These are phyloP conservation scores for Candida montana DNA, from an alignment of 805 yeast species.

Conservation along the genomic window DNA sequence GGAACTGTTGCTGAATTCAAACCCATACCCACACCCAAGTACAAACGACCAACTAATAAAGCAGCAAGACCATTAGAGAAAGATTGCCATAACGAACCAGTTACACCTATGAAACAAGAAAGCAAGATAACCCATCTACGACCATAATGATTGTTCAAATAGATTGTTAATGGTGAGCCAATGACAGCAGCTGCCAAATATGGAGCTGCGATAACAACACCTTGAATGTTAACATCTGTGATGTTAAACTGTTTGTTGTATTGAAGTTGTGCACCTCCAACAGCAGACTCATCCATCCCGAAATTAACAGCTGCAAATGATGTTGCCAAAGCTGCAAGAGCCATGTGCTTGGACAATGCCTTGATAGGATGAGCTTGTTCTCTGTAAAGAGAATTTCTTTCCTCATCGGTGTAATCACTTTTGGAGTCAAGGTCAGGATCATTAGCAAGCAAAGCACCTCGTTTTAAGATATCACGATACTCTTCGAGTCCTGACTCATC, in stretches of 20 bases:
- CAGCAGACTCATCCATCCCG: slow-evolving; percentile 71
- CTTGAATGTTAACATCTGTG: slow-evolving; percentile 39
- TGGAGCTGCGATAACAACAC: slow-evolving; percentile 61
- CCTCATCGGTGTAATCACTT: slow-evolving; percentile 29
- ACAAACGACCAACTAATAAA: slow-evolving; percentile 52
- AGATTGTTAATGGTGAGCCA: slow-evolving; percentile 53
- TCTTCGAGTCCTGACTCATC: slow-evolving; percentile 14
- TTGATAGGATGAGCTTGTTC: slow-evolving; percentile 45
- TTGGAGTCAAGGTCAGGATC: slow-evolving; percentile 39
- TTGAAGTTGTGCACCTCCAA: slow-evolving; percentile 60
- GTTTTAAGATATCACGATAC: slow-evolving; percentile 33
- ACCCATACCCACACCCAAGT: slow-evolving; percentile 63
- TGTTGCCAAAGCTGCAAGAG: slow-evolving; percentile 57
- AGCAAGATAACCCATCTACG: slow-evolving; percentile 56
- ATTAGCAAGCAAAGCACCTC: slow-evolving; percentile 57
- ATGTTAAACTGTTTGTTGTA: slow-evolving; percentile 44
- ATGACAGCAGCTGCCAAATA: slow-evolving; percentile 53
- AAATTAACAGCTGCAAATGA: slow-evolving; percentile 53
- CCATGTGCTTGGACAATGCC: slow-evolving; percentile 45
- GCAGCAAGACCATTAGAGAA: slow-evolving; percentile 57
- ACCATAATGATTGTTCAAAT: slow-evolving; percentile 46
- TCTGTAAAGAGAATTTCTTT: slow-evolving; percentile 29
- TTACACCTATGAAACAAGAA: slow-evolving; percentile 51
- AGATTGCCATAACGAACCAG: slow-evolving; percentile 61
- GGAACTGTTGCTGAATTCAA: slow-evolving; percentile 65